Base-by-base conservation (phyloP, 2,329 filamentous ascomycete genomes). In the Zalaria obscura region DNA sequence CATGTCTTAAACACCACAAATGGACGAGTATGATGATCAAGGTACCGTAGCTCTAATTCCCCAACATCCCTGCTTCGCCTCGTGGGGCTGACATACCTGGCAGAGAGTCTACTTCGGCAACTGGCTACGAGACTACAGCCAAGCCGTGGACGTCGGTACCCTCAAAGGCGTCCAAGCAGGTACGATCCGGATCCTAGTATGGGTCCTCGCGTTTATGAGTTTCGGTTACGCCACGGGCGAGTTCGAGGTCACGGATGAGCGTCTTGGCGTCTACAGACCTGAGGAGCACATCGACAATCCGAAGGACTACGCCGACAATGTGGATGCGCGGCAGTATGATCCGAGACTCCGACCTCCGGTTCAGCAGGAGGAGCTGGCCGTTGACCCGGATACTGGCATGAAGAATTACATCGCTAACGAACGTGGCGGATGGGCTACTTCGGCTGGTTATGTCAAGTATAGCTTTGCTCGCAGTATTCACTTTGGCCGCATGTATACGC, bases 401-500 rank as follows among this genome's bases (percentile, higher is more conserved):
- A 96, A 96, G 67, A 91, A 88, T 60, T 95, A 95, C 63, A 95
- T 95, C 60, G 86, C 88, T 33, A 87, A 87, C 48, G 88, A 95
- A 59, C 67, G 75, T 39, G 64, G 73, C 44, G 75, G 76, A 36
- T 91, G 93, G 57, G 83, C 83, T 63, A 93, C 83, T 36, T 93
- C 85, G 38, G 82, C 87, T 43, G 68, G 71, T 38, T 77, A 93
- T 54, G 75, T 94, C 45, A 76, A 83, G 40, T 71, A 74, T 47
- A 75, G 93, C 1, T 84, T 94, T 48, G 63, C 69, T 36, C 69
- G 73, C 47, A 85, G 76, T 53, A 86, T 94, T 52, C 72, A 89
- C 52, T 75, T 91, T n/a, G 88, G 78, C 35, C 80, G 85, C 45
- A 72, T 70, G 37, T 94, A 89, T 60, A 71, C 69, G 44, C 66